Evolutionary conservation across 441 rosid genomes (phyloP), one percentile per base, ranked within the genome.

Genomic region (Hura crepitans): DNA sequence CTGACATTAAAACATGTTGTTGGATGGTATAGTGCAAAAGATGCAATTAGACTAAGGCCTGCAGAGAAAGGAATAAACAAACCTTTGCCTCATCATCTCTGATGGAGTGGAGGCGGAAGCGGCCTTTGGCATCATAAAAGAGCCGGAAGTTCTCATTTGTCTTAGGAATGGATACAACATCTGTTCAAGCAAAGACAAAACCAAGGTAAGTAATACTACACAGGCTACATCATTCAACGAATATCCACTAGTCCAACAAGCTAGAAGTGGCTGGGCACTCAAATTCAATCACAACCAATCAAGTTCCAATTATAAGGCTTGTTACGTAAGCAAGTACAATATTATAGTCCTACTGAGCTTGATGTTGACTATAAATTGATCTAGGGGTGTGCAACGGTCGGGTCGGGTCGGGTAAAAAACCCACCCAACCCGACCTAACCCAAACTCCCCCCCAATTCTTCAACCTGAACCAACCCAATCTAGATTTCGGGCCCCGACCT

Each of bases 1-100:
- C 15, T 42, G 46, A 10, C 0, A 18, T 2, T 42, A 9, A 10
- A 11, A 9, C 14, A 42, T 42, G 2, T 9, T 8, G 3, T 42
- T 3, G 12, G 46, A 1, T 42, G 46, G 1, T 13, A 43, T 6
- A 30, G 27, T 27, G 27, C 35, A 47, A 0, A 46, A 43, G 5
- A 8, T 20, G 6, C 11, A 10, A n/a, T 45, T 25, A 14, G 8
- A 17, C 42, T 7, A 27, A 56, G 12, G 14, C 5, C 56, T 13
- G 0, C 15, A 25, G 25, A 35, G 31, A 49, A 53, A 53, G 20
- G 2, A 37, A 20, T 30, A 55, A 23, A 12, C 76, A 70, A 39
- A 89, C 95, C 86, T 87, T 85, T 25, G 92, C 92, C 74, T 89
- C 95, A 30, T 89, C 96, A 71, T 87, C 96, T 39, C 81, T 86